Evolutionary conservation across 139 green algal species (phyloP), one percentile per base, ranked within the genome.

Genomic region (Picochlorum sp.): DNA sequence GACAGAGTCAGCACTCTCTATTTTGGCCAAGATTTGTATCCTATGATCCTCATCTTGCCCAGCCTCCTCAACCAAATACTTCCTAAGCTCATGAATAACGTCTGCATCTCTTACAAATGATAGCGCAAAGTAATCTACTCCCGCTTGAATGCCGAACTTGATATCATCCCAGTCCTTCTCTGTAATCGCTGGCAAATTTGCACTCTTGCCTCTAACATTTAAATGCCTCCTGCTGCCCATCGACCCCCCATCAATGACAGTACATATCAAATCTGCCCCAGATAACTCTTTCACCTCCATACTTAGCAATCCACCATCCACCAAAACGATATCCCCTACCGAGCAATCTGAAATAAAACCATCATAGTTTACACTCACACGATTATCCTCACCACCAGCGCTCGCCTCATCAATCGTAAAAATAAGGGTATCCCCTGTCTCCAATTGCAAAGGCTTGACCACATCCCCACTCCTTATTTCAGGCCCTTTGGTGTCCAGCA

Each of bases 401-500:
- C n/a, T n/a, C 16, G 78, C 81, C 51, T 84, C 76, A 10, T 53
- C 57, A 50, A 84, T 87, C 3, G 84, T 93, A 68, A 89, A 88
- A 2, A 56, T 77, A 45, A 78, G 73, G 16, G 44, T 61, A 14
- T 89, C 72, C 2, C 81, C 81, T 37, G 63, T 12, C 12, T 14
- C n/a, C 64, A 93, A 68, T 37, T 80, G 49, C 26, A 89, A 67
- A n/a, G 84, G 84, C 58, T 80, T 74, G 25, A 51, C 45, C 37
- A 93, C 47, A 65, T 93, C 84, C 20, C 84, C 84, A 41, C 57
- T 78, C 18, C 84, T 72, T 26, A 92, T 80, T 35, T 89, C 84
- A 22, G 84, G 84, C 2, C 84, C 84, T 66, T 92, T 92, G 22
- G 84, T 92, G 64, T 92, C 84, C 43, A 92, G 77, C 71, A 90